A percentile compares a stretch with the other conserved stretches of the same genome.
Evolutionary conservation across 192 early-diverging fungal genomes (phyloP).

Genomic region (Lunasporangiospora selenospora): DNA sequence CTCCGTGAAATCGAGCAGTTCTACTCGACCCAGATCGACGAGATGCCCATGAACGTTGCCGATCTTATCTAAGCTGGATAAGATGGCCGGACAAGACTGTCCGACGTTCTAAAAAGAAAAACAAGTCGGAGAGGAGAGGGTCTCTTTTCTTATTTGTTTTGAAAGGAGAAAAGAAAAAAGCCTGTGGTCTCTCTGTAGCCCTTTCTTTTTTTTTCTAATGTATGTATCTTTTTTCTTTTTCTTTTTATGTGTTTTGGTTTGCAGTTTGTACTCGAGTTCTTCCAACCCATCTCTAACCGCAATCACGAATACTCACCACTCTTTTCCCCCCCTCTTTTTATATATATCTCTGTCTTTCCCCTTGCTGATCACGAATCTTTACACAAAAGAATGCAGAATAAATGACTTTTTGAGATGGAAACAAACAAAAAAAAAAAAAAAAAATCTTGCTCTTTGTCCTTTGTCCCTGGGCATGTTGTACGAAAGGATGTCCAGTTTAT

Average conservation of each 20-base stretch:
- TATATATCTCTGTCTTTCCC: not conserved
- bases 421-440: not conserved
- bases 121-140: conserved; percentile 5
- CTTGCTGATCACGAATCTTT: not conserved
- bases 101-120: conserved; percentile 6
- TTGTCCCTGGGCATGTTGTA: no score
- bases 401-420: conserved; percentile 42
- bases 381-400: conserved; percentile 24
- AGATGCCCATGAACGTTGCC: conserved; percentile 99
- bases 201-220: no score
- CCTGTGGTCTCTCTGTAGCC: no score
- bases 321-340: not conserved
- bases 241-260: not conserved
- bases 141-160: conserved; percentile 12
- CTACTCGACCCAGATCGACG: conserved; percentile 99
- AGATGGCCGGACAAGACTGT: not conserved
- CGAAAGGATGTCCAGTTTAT: no score
- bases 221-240: not conserved
- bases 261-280: not conserved
- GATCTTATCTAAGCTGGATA: conserved; percentile 81
- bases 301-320: not conserved
- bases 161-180: conserved; percentile 1
- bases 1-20: conserved; percentile 86
- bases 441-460: not conserved
- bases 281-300: not conserved